Evolutionary conservation across 2,329 filamentous ascomycete genomes (phyloP), one percentile per base, ranked within the genome.

Genomic region (Colletotrichum liriopes): DNA sequence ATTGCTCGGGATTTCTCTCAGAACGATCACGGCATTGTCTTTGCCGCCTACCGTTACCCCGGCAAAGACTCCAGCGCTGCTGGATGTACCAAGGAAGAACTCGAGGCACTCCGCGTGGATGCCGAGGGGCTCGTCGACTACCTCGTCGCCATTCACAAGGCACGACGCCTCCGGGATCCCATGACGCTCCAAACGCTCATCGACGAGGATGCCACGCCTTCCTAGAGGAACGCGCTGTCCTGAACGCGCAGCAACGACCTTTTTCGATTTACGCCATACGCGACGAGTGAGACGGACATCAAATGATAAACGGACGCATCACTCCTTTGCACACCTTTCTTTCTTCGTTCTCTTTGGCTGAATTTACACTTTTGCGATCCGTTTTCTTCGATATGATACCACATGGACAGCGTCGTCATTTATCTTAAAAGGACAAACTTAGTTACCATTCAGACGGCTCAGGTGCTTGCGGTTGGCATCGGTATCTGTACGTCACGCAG

Each of bases 11-110:
- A 67, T n/a, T 43, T 70, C 39, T 65, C 64, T 41, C 67, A 71
- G 26, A 82, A 83, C 63, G 85, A 89, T 74, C 83, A 86, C 41
- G 88, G 88, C 56, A 86, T 90, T 69, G 85, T 90, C 6, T 90
- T 90, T 66, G 88, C 87, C 0, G 88, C 87, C 0, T 90, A 89
- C 74, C 83, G 87, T 29, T 86, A 86, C 73, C 85, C 86, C 20
- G 80, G 81, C 52, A 77, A 77, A 9, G 83, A 83, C 32, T 81
- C 81, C 20, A 78, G 77, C 39, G 79, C 81, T 51, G 77, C 81
- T 16, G 79, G 79, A 16, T 81, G 81, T 58, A 80, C 78, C 67
- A 77, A 80, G 14, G 79, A 79, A 9, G 85, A 88, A 74, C 83
- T 90, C 2, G 82, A 82, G 11, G 81, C 81, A 23, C 79, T 90